Evolutionary conservation across 768 basidiomycete genomes (phyloP).

Genomic region (Floccularia luteovirens): DNA sequence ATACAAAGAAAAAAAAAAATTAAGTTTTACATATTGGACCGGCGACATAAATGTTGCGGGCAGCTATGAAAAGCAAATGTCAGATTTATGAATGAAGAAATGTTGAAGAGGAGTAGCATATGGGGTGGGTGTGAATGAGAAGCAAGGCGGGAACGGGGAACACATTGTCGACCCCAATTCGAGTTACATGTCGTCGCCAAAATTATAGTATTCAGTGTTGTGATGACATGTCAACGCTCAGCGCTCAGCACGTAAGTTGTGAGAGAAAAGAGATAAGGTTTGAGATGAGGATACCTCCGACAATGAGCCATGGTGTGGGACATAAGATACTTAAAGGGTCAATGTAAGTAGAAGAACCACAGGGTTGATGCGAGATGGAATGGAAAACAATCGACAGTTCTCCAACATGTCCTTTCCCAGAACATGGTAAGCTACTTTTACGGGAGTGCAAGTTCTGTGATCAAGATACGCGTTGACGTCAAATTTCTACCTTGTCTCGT

Average conservation of each 20-base stretch:
- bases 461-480: conserved; percentile 6
- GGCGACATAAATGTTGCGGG: too few species aligned
- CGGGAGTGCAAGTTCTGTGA: not conserved
- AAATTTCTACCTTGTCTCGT: conserved; percentile 1
- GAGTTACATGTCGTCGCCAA: conserved; percentile 3
- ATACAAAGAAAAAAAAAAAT: not conserved
- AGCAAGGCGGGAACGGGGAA: not conserved
- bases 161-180: not conserved
- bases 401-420: not conserved
- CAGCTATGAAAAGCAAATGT: too few species aligned
- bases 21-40: too few species aligned
- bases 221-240: conserved; percentile 1
- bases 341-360: conserved; percentile 4
- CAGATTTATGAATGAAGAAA: too few species aligned
- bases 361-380: conserved; percentile 9
- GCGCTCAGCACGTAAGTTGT: conserved; percentile 15
- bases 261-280: conserved; percentile 25
- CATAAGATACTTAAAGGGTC: conserved; percentile 8
- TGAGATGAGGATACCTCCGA: conserved; percentile 13
- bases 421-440: not conserved
- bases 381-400: conserved; percentile 1
- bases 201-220: conserved; percentile 4
- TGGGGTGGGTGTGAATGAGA: too few species aligned
- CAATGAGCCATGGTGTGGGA: conserved; percentile 12
- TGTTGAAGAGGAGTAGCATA: too few species aligned